phyloP scores from a whole-genome alignment of 371 early-diverging fungal species.

The Quaeritorhiza haematococci region DNA sequence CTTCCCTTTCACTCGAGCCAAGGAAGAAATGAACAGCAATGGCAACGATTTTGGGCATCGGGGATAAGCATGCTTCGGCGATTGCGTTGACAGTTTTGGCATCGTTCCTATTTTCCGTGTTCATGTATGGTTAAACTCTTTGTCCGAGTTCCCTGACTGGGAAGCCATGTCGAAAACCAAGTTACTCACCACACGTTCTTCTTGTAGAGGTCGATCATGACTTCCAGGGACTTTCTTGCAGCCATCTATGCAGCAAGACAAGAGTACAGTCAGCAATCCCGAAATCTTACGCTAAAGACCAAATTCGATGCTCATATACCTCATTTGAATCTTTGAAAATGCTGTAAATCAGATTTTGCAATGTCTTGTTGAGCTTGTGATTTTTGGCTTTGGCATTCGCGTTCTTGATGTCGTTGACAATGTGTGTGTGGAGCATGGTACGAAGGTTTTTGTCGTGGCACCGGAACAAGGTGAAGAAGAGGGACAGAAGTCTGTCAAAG shows the following conservation, averaged over 20 bases:
- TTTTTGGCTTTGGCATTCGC: constrained; percentile 88
- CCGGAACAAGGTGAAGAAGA: constrained; percentile 91
- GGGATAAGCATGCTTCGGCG: constrained; percentile 91
- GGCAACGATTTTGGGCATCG: constrained; percentile 78
- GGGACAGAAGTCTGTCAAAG: constrained; percentile 60
- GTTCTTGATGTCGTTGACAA: constrained; percentile 88
- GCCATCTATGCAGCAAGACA: constrained; percentile 48
- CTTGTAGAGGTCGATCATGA: constrained; percentile 91
- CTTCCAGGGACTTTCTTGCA: constrained; percentile 89
- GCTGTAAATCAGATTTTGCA: constrained; percentile 94
- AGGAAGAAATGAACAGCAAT: constrained; percentile 94
- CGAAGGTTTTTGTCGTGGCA: constrained; percentile 88
- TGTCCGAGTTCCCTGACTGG: too few species aligned
- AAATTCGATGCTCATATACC: constrained; percentile 14
- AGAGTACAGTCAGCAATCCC: not conserved
- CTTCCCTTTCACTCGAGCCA: constrained; percentile 56
- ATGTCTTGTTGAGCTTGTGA: constrained; percentile 90
- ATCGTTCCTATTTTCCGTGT: constrained; percentile 56
- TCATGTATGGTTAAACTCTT: constrained; percentile 2
- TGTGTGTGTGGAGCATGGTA: constrained; percentile 79
- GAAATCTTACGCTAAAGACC: not conserved
- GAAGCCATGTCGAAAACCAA: not conserved
- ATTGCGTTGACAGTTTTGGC: constrained; percentile 95
- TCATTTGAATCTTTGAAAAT: constrained; percentile 62
- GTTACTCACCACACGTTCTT: constrained; percentile 76